phyloP scores from a whole-genome alignment of 176 grass and related monocot species.

The Bolboschoenus planiculmis region DNA sequence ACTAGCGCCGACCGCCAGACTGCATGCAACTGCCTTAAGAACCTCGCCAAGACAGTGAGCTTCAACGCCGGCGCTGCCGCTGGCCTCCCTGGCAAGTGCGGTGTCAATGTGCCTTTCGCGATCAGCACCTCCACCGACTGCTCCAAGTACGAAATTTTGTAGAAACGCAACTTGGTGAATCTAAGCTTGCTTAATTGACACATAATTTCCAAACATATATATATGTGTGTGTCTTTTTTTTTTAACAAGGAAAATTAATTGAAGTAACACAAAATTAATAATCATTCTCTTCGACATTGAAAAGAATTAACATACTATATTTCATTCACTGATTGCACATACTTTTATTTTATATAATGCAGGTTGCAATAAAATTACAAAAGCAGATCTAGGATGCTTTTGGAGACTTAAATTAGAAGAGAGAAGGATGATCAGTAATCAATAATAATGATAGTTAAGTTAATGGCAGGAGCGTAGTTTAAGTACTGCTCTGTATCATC shows the following conservation, averaged over 20 bases:
- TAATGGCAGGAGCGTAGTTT: background rate
- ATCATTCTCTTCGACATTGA: too few species aligned
- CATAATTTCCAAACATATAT: too few species aligned
- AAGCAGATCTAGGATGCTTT: background rate
- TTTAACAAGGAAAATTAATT: too few species aligned
- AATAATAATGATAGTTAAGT: background rate
- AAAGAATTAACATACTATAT: too few species aligned
- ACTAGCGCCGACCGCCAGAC: slow-evolving; percentile 21
- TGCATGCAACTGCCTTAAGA: slow-evolving; percentile 29
- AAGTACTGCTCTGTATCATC: background rate
- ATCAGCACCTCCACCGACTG: slow-evolving; percentile 35
- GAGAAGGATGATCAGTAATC: background rate
- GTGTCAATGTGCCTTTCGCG: slow-evolving; percentile 3
- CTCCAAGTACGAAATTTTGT: slow-evolving; percentile 31
- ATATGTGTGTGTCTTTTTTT: too few species aligned
- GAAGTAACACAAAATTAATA: too few species aligned
- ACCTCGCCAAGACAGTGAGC: background rate
- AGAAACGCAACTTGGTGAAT: too few species aligned
- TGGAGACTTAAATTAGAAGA: background rate
- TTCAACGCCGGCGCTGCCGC: slow-evolving; percentile 2
- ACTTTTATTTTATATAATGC: background rate
- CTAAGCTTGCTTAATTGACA: too few species aligned
- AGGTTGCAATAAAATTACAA: background rate
- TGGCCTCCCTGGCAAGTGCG: slow-evolving; percentile 20
- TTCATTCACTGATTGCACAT: background rate